Base-by-base conservation (phyloP, 331 rosid species). In the Pyracantha coccinea region DNA sequence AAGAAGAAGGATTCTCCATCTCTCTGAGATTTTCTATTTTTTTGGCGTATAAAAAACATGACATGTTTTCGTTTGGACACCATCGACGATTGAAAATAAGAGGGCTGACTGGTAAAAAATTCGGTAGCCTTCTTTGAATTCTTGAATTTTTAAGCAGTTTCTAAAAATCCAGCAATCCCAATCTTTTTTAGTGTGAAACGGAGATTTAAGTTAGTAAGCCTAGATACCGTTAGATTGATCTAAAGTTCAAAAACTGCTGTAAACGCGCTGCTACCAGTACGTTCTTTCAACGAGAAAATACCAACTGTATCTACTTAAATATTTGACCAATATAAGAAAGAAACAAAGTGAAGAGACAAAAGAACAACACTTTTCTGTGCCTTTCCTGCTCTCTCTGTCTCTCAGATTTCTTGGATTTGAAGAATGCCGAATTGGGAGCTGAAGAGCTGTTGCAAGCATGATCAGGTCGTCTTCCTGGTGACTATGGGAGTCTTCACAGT, bases 371-470 rank as follows among this genome's bases (percentile, higher is more conserved):
- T 32, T 19, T 55, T 53, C 38, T 38, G 25, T 33, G 13, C 55
- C 73, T 31, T 23, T 32, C 21, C 72, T 33, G 27, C 57, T 66
- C 52, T 25, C 45, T 69, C 29, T 65, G 59, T 54, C 20, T 44
- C 61, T 67, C 8, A 28, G 32, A 15, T 44, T 24, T 58, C 45
- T 29, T 61, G 23, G 52, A 11, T 6, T 69, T 32, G 29, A 52
- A 38, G 38, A 62, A 84, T 84, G 96, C 78, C 96, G 27, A 89
- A 93, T 78, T 93, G 98, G 98, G 98, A 86, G 84, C 92, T 93
- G 59, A 93, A 79, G 79, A 82, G 74, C 64, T 93, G 98, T 69
- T 93, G 97, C 88, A 76, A 87, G 53, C 91, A 53, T 25, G 94
- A 93, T 14, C 98, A 93, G 83, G 89, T 86, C 68, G 74, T 85